These are phyloP conservation scores for Leccinum rimulosum DNA, from an alignment of 768 basidiomycete genomes.

Conservation along the genomic window DNA sequence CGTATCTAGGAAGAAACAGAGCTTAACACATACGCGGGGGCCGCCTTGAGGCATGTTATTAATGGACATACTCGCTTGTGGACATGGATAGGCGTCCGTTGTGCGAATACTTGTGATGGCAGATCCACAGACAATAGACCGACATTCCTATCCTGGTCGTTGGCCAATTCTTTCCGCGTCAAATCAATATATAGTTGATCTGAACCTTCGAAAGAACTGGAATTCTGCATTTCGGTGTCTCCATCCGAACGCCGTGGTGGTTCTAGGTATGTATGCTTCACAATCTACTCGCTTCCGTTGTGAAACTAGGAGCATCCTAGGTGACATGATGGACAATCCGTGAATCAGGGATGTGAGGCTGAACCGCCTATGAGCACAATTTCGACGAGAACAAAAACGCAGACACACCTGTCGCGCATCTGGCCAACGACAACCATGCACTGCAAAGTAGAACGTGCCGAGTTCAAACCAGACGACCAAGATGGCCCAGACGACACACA, in stretches of 20 bases:
- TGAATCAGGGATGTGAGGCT: slow-evolving; percentile 20
- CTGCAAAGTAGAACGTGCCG: slow-evolving; percentile 49
- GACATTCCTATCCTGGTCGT: slow-evolving; percentile 67
- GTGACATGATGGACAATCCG: slow-evolving; percentile 78
- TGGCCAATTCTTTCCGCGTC: slow-evolving; percentile 52
- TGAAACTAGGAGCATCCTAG: slow-evolving; percentile 8
- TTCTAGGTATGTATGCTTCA: slow-evolving; percentile 52
- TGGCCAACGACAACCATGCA: slow-evolving; percentile 60
- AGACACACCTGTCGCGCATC: slow-evolving; percentile 37
- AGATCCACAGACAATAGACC: slow-evolving; percentile 85
- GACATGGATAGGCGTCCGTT: slow-evolving; percentile 66
- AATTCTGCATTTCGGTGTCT: slow-evolving; percentile 50
- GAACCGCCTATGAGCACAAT: background rate
- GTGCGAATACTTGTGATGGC: slow-evolving; percentile 65
- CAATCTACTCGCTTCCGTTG: background rate
- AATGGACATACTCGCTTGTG: slow-evolving; percentile 60
- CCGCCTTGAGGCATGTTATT: background rate
- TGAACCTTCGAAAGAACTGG: slow-evolving; percentile 87
- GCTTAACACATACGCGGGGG: slow-evolving; percentile 5
- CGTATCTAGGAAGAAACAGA: slow-evolving; percentile 56
- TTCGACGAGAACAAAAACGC: background rate
- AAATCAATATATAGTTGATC: slow-evolving; percentile 67
- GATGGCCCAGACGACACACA: slow-evolving; percentile 61
- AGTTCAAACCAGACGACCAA: slow-evolving; percentile 71
- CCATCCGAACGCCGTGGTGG: slow-evolving; percentile 70